Conservation (phyloP, 2,329 filamentous ascomycete species). For the Rachicladosporium sp. region DNA sequence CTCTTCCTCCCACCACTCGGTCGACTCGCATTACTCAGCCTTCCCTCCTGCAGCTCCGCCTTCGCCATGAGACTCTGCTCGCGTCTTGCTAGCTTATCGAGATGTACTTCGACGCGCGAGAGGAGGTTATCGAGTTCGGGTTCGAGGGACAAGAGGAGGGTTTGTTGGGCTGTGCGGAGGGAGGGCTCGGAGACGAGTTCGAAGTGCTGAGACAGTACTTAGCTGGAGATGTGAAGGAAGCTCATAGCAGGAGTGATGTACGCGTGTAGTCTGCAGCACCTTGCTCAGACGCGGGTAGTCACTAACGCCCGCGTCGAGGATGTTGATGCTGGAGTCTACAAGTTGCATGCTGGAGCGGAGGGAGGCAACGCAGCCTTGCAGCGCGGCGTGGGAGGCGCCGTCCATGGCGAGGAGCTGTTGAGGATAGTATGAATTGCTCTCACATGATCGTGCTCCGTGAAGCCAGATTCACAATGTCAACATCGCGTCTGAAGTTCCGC, state of each 20-base stretch:
- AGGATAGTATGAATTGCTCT: too few species aligned
- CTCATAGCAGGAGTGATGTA: slow-evolving; percentile 27
- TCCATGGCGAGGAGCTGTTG: slow-evolving; percentile 12
- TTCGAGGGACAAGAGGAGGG: slow-evolving; percentile 78
- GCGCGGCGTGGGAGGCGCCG: slow-evolving; percentile 24
- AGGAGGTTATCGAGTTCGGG: slow-evolving; percentile 72
- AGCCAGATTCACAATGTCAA: too few species aligned
- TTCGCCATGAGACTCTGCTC: slow-evolving; percentile 76
- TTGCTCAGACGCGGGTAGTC: slow-evolving; percentile 52
- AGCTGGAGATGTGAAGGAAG: too few species aligned
- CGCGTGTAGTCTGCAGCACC: slow-evolving; percentile 50
- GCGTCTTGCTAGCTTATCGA: slow-evolving; percentile 70
- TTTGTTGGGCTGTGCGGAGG: slow-evolving; percentile 67
- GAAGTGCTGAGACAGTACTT: slow-evolving; percentile 54
- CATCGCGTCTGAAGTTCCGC: too few species aligned
- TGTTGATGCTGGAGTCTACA: slow-evolving; percentile 50
- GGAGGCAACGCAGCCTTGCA: slow-evolving; percentile 48
- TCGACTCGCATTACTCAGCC: slow-evolving; percentile 32
- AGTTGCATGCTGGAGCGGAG: slow-evolving; percentile 48
- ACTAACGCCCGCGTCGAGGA: slow-evolving; percentile 49
- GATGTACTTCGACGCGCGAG: slow-evolving; percentile 66
- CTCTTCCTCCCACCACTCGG: slow-evolving; percentile 10
- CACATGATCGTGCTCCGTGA: too few species aligned
- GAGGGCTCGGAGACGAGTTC: slow-evolving; percentile 81
- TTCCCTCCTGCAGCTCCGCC: slow-evolving; percentile 69